A percentile compares a stretch with the other conserved stretches of the same genome.
These are phyloP conservation scores for Zygoascus ofunaensis DNA, from an alignment of 805 yeast species.

Conservation along the genomic window DNA sequence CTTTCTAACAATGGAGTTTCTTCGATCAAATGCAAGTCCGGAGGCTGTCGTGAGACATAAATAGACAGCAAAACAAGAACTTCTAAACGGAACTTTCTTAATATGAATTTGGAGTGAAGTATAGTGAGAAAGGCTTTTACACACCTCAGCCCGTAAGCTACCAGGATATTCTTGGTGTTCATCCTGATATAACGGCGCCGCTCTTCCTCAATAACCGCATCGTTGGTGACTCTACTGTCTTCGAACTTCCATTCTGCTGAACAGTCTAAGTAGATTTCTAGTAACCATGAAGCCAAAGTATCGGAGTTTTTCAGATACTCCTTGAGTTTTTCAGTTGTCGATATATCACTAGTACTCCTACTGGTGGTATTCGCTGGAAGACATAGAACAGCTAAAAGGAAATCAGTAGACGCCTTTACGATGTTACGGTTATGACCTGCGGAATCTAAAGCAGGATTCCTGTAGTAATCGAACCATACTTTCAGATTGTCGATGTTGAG, in stretches of 20 bases:
- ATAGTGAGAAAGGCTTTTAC: slow-evolving; percentile 32
- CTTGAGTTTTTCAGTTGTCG: slow-evolving; percentile 4
- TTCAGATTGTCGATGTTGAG: slow-evolving; percentile 24
- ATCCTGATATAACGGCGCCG: slow-evolving; percentile 39
- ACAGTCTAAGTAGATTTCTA: slow-evolving; percentile 20
- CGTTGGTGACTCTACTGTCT: slow-evolving; percentile 25
- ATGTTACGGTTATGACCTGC: slow-evolving; percentile 42
- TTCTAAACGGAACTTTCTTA: slow-evolving; percentile 31
- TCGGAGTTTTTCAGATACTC: slow-evolving; percentile 17
- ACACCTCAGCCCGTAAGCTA: slow-evolving; percentile 35
- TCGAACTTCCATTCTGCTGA: background rate
- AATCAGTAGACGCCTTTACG: slow-evolving; percentile 26
- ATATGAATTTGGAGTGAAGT: slow-evolving; percentile 31
- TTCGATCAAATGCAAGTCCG: slow-evolving; percentile 27
- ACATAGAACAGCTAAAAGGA: slow-evolving; percentile 23
- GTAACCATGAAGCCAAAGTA: slow-evolving; percentile 18
- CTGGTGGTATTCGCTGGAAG: slow-evolving; percentile 5
- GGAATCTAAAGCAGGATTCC: slow-evolving; percentile 47
- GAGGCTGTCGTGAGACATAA: slow-evolving; percentile 28
- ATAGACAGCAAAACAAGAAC: slow-evolving; percentile 34
- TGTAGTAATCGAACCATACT: slow-evolving; percentile 43
- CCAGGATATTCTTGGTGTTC: slow-evolving; percentile 36
- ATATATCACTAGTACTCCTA: slow-evolving; percentile 7
- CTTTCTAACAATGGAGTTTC: slow-evolving; percentile 32
- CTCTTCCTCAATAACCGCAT: slow-evolving; percentile 30